Evolutionary conservation across 805 yeast species (phyloP).

Genomic region (Metschnikowia picachoensis): DNA sequence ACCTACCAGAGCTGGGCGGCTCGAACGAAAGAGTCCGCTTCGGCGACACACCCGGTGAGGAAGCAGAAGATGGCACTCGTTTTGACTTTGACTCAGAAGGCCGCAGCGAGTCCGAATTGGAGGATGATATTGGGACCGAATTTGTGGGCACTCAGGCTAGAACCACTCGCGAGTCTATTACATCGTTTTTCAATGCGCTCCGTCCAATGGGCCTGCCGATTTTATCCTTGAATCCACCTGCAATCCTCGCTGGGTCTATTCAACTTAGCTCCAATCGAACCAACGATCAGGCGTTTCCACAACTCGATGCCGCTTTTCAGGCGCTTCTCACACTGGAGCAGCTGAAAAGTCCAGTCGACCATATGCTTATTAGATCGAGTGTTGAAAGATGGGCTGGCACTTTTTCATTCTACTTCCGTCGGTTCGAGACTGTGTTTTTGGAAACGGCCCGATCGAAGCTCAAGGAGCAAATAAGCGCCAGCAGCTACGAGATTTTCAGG

Average conservation of each 20-base stretch:
- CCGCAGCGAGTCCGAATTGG: constrained; percentile 10
- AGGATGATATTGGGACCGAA: constrained; percentile 14
- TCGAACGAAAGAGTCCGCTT: constrained; percentile 5
- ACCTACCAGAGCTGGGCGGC: constrained; percentile 16
- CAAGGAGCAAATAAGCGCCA: constrained; percentile 39
- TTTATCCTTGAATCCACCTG: constrained; percentile 7
- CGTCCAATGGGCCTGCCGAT: constrained; percentile 21
- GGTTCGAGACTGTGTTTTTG: background rate
- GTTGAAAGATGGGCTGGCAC: constrained; percentile 67
- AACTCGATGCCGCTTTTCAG: constrained; percentile 26
- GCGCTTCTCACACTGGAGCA: constrained; percentile 12
- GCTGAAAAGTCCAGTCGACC: constrained; percentile 13
- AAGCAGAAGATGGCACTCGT: constrained; percentile 12
- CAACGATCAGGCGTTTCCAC: constrained; percentile 10
- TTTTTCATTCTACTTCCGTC: constrained; percentile 22
- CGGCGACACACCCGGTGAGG: constrained; percentile 17
- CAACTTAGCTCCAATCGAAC: constrained; percentile 1
- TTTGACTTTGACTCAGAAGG: constrained; percentile 19
- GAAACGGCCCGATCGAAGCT: constrained; percentile 6
- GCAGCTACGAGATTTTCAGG: constrained; percentile 40
- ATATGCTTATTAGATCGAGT: constrained; percentile 44
- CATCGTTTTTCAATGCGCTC: constrained; percentile 25
- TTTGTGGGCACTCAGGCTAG: background rate
- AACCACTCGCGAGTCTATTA: constrained; percentile 21
- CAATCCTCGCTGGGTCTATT: constrained; percentile 5